A percentile compares a stretch with the other conserved stretches of the same genome.
phyloP scores from a whole-genome alignment of 129 eudicot species.

The Artemisia argyi region DNA sequence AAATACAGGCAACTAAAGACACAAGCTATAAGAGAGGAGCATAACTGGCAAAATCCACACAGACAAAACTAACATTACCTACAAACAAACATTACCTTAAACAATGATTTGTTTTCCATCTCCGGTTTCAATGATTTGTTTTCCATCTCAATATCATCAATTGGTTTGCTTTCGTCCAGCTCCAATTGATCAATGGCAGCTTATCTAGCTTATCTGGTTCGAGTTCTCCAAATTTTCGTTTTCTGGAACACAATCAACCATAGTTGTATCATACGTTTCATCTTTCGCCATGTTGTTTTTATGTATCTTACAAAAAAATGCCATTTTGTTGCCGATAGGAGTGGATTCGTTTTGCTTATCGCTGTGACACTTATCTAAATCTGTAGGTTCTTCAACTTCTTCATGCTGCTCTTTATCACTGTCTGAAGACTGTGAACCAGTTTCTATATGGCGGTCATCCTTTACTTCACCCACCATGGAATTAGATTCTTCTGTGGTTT shows the following conservation, averaged over 20 bases:
- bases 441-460: neutral
- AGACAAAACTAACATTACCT: too few relatives aligned
- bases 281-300: conserved; percentile 32
- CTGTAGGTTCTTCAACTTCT: conserved; percentile 21
- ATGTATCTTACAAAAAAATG: conserved; percentile 25
- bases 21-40: too few relatives aligned
- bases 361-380: conserved; percentile 5
- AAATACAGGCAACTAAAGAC: too few relatives aligned
- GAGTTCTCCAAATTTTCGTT: conserved; percentile 22
- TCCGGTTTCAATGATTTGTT: conserved; percentile 18
- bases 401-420: conserved; percentile 34
- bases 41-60: too few relatives aligned
- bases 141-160: conserved; percentile 24
- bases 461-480: conserved; percentile 16
- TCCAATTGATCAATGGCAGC: conserved; percentile 20
- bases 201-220: conserved; percentile 14
- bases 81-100: too few relatives aligned
- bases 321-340: conserved; percentile 14
- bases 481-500: conserved; percentile 16
- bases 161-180: conserved; percentile 17
- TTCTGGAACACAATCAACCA: conserved; percentile 27
- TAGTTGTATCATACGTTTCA: conserved; percentile 30
- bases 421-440: neutral
- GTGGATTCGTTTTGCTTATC: conserved; percentile 3
- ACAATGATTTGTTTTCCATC: too few relatives aligned